Base-by-base conservation (phyloP, 345 rosid genomes). In the Eucalyptus erythrocorys region DNA sequence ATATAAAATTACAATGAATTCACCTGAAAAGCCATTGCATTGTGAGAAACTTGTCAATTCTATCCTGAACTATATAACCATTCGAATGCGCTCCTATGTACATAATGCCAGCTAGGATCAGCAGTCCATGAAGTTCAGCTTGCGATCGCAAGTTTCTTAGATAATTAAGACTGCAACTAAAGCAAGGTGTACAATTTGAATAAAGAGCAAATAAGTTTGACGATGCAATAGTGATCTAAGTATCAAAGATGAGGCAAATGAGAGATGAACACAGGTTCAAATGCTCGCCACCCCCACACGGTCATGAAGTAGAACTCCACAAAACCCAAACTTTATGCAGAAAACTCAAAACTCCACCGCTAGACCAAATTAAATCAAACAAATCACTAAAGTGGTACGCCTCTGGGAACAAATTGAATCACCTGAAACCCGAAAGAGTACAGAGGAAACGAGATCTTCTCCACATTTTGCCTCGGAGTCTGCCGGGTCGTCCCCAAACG, bases 401-500 rank as follows among this genome's bases (percentile, higher is more conserved):
- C 53, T 55, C 43, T 15, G 48, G 88, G 79, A 68, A 32, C 37
- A 87, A 86, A 85, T 87, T 16, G 43, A 87, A 90, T 49, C 86
- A 89, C 30, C 93, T 90, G 90, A 89, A 85, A 48, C 57, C 85
- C 88, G 32, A 89, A 76, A 85, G 71, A 66, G 55, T 10, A 40
- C 11, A 24, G 47, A 40, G 91, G 88, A 87, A 92, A 91, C 22
- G 91, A 93, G 90, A 91, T 30, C 71, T 61, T 91, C 76, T 76
- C 91, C 86, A 61, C 84, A 76, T 76, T 86, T 53, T 86, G 87
- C 16, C 55, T 82, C 40, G 90, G 86, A 88, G 45, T 80, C 79
- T 87, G 89, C 53, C 89, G 90, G 85, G 88, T n/a, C 90, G 96
- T 93, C 89, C 95, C 93, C 80, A 90, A 87, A 27, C 92, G 87